A percentile compares a stretch with the other conserved stretches of the same genome.
Conservation (phyloP, 1,284 basidiomycete genomes). For the Tylopilus orsonianus region DNA sequence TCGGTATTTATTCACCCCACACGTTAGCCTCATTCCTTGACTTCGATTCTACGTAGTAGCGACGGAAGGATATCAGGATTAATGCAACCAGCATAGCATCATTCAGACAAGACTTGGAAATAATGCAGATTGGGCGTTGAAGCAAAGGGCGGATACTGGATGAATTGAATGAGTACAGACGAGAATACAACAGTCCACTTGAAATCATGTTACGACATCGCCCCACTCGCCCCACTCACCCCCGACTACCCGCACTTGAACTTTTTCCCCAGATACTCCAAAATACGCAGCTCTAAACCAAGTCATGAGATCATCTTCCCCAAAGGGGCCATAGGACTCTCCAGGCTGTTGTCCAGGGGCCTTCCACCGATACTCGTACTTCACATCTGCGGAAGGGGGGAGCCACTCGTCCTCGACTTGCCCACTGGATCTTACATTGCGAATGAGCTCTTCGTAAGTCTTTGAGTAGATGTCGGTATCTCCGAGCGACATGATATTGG, state of each 20-base stretch:
- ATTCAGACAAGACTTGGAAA: slow-evolving; percentile 4
- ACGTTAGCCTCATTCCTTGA: slow-evolving; percentile 14
- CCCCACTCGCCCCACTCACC: slow-evolving; percentile 75
- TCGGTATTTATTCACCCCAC: slow-evolving; percentile 25
- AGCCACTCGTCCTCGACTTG: slow-evolving; percentile 68
- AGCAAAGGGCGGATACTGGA: not conserved
- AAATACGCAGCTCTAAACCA: slow-evolving; percentile 81
- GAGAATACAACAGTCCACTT: not conserved
- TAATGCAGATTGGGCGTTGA: not conserved
- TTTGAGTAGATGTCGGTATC: slow-evolving; percentile 82
- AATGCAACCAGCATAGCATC: slow-evolving; percentile 16
- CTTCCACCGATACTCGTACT: slow-evolving; percentile 81
- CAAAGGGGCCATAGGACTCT: slow-evolving; percentile 74
- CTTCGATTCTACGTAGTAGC: slow-evolving; percentile 11
- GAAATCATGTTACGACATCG: slow-evolving; percentile 49
- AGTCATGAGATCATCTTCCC: slow-evolving; percentile 68
- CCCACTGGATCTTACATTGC: slow-evolving; percentile 68
- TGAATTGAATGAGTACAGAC: slow-evolving; percentile 24
- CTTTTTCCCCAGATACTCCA: slow-evolving; percentile 68
- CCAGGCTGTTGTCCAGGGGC: slow-evolving; percentile 48
- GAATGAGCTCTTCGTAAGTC: slow-evolving; percentile 80
- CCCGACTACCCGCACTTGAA: slow-evolving; percentile 61
- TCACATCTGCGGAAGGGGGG: slow-evolving; percentile 72
- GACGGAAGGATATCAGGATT: slow-evolving; percentile 23
- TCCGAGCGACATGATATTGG: slow-evolving; percentile 78